Evolutionary conservation across 208 protist genomes (phyloP).

Genomic region (Leishmania turanica): DNA sequence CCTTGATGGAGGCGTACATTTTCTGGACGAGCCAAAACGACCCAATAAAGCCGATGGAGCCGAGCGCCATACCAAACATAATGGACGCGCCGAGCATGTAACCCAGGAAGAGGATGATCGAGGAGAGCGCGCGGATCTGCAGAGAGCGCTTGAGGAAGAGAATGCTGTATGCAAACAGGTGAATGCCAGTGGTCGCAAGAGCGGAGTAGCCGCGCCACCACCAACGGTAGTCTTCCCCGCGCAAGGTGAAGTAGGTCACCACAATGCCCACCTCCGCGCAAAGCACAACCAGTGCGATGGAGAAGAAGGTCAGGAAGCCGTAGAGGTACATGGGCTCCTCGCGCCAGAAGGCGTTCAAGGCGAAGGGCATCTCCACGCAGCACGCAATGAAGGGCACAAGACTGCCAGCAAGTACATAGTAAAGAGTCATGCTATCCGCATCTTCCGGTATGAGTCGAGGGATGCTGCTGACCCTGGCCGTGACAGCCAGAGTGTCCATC

Average conservation of each 20-base stretch:
- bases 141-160: conserved; percentile 89
- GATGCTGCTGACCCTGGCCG: conserved; percentile 93
- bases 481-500: conserved; percentile 54
- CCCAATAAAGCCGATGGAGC: conserved; percentile 76
- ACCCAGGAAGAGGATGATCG: conserved; percentile 70
- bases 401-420: conserved; percentile 48
- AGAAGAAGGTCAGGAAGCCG: conserved; percentile 95
- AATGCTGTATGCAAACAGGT: conserved; percentile 94
- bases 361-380: conserved; percentile 98
- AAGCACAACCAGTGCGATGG: conserved; percentile 92
- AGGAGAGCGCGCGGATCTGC: conserved; percentile 56
- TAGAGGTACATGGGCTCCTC: conserved; percentile 96
- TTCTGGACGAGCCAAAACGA: conserved; percentile 71
- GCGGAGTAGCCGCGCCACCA: conserved; percentile 97
- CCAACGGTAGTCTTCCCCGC: conserved; percentile 96
- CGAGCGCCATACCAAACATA: conserved; percentile 62
- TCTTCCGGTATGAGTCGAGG: conserved; percentile 93
- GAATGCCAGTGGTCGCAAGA: conserved; percentile 75
- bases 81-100: conserved; percentile 75
- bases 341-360: conserved; percentile 93
- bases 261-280: conserved; percentile 97
- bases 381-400: conserved; percentile 97
- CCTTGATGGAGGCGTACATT: conserved; percentile 77
- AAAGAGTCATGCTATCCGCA: conserved; percentile 24
- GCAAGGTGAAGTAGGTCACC: conserved; percentile 97